Percentiles rank a stretch among this genome's conserved stretches.
Evolutionary conservation across 1,284 basidiomycete genomes (phyloP).

Genomic region (Boletus semigastroideus): DNA sequence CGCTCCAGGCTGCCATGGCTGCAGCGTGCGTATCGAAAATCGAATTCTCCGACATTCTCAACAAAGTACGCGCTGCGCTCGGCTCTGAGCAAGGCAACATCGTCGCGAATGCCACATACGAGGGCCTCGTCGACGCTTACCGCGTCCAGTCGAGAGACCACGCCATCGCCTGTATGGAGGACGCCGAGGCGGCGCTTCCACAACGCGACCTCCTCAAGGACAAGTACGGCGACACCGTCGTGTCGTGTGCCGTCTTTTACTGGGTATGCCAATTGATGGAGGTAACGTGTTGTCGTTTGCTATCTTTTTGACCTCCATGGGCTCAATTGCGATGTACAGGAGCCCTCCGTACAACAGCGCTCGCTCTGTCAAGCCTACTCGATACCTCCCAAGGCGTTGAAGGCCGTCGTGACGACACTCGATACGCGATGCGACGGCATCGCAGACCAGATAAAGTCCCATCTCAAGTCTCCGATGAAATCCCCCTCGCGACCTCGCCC

Average conservation of each 20-base stretch:
- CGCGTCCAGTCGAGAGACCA: constrained; percentile 8
- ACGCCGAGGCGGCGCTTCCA: constrained; percentile 23
- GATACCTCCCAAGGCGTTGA: constrained; percentile 17
- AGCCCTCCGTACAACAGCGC: constrained; percentile 23
- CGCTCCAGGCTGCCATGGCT: constrained; percentile 24
- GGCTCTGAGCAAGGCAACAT: background rate
- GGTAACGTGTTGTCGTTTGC: constrained; percentile 8
- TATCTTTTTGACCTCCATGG: background rate
- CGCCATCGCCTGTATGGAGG: constrained; percentile 30
- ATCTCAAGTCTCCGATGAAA: constrained; percentile 25
- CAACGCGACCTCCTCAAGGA: constrained; percentile 16
- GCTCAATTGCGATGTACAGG: constrained; percentile 7
- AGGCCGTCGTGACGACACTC: constrained; percentile 19
- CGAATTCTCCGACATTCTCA: constrained; percentile 26
- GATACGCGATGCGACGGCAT: constrained; percentile 29
- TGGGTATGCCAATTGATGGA: constrained; percentile 35
- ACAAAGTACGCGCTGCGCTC: constrained; percentile 23
- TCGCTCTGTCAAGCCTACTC: constrained; percentile 18
- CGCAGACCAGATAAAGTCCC: constrained; percentile 24
- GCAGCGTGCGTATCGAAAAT: constrained; percentile 24
- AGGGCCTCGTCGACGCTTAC: constrained; percentile 22
- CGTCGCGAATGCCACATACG: constrained; percentile 18
- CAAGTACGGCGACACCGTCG: constrained; percentile 13
- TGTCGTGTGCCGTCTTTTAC: constrained; percentile 32
- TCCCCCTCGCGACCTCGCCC: constrained; percentile 6